phyloP scores from a whole-genome alignment of 805 yeast species.

The Myxozyma udenii region DNA sequence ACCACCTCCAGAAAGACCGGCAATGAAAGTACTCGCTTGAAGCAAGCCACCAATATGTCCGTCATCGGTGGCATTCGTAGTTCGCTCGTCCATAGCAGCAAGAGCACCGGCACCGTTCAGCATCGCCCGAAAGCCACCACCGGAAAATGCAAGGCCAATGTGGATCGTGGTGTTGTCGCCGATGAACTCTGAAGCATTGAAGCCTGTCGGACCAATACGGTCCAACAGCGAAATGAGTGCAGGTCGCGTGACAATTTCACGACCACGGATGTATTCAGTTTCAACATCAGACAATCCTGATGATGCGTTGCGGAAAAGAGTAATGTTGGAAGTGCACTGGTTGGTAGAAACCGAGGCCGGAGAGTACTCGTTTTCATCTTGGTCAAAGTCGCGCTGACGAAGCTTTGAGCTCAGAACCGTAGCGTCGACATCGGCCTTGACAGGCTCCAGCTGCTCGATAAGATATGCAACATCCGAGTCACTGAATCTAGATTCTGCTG shows the following conservation, averaged over 20 bases:
- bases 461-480: no score
- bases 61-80: conserved; percentile 49
- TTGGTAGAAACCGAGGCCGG: no score
- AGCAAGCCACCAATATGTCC: conserved; percentile 67
- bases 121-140: conserved; percentile 93
- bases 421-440: no score
- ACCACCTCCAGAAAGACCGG: conserved; percentile 80
- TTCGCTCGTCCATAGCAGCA: conserved; percentile 73
- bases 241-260: conserved; percentile 19
- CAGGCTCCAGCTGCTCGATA: no score
- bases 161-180: conserved; percentile 30
- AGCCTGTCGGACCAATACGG: conserved; percentile 47
- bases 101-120: conserved; percentile 76
- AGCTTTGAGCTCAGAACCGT: no score
- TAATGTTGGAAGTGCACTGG: no score
- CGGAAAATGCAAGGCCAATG: conserved; percentile 58
- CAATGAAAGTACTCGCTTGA: conserved; percentile 62
- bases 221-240: conserved; percentile 45
- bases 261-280: conserved; percentile 29
- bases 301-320: conserved; percentile 19
- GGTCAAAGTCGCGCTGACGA: no score
- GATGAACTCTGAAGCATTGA: conserved; percentile 42
- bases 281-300: conserved; percentile 23
- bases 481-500: no score
- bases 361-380: no score